phyloP scores from a whole-genome alignment of 257 asterid genomes.

The Salvia rosmarinus region DNA sequence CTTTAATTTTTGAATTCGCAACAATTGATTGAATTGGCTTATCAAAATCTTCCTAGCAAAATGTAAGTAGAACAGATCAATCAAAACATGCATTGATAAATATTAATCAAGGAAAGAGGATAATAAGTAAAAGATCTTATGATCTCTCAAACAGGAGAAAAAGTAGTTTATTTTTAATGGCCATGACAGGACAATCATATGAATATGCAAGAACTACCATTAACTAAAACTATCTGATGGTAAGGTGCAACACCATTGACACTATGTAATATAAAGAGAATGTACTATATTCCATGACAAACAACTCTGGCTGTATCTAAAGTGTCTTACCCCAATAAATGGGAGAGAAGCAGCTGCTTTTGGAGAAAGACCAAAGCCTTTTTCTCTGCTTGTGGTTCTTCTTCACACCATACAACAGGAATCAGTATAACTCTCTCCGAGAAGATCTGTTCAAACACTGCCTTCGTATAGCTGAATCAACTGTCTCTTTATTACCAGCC shows the following conservation, averaged over 20 bases:
- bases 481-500: conserved; percentile 85
- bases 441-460: conserved; percentile 88
- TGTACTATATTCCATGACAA: not conserved
- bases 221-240: not conserved
- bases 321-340: conserved; percentile 76
- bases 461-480: conserved; percentile 69
- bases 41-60: conserved; percentile 85
- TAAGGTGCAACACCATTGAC: not conserved
- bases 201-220: conserved; percentile 1
- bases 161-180: not conserved
- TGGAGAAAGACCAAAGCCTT: conserved; percentile 84
- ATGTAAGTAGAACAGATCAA: conserved; percentile 35
- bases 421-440: conserved; percentile 77
- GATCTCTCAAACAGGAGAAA: not conserved
- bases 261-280: not conserved
- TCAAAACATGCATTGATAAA: not conserved
- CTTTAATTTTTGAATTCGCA: conserved; percentile 79
- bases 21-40: conserved; percentile 71
- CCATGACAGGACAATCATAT: not conserved
- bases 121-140: not conserved
- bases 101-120: not conserved
- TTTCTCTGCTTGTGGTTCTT: conserved; percentile 51
- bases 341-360: conserved; percentile 82
- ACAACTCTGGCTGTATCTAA: not conserved
- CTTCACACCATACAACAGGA: conserved; percentile 89